Evolutionary conservation across 1,284 basidiomycete species (phyloP), one percentile per base, ranked within the genome.

Genomic region (Cystobasidiaceae sp.): DNA sequence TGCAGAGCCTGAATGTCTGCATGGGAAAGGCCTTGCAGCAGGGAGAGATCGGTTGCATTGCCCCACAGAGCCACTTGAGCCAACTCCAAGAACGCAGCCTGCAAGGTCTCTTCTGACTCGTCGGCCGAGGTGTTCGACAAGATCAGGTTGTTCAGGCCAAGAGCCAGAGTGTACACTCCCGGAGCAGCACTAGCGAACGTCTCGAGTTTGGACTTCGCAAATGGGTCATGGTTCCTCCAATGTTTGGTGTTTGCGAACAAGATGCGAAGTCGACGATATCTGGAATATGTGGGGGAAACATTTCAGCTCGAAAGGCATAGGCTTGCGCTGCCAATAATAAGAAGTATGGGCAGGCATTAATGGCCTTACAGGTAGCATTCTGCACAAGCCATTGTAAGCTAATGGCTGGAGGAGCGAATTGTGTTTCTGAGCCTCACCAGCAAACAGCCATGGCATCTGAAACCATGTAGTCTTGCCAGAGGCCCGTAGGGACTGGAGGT

Each of bases 1-100:
- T 98, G 93, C 19, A 97, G 82, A 59, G 88, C 85, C 78, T 94
- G 94, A 79, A 98, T 97, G 77, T 97, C 93, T 45, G 97, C 93
- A 78, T 97, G 93, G 13, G 90, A 90, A 45, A 76, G 74, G 79
- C 97, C 93, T 79, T 97, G 97, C 62, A 97, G 82, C 34, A 97
- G 83, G 2, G 91, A 94, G 58, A 97, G 81, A 78, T 97, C 93
- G 60, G 94, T 97, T 17, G 91, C 90, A 79, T 94, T 94, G 13
- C 91, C 91, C 90, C 91, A 93, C 19, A 94, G 82, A 28, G 50
- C 48, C 6, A 52, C 65, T 67, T 78, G 77, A 30, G 77, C 70
- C 74, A 79, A 78, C 67, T 79, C 86, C 69, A 82, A 82, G 77
- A 91, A 93, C 19, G 90, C 75, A 1, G 87, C 79, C 43, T 81